Percentiles rank a stretch among this genome's conserved stretches.
These are phyloP conservation scores for Diplodia seriata DNA, from an alignment of 2,329 filamentous ascomycete genomes.

Conservation along the genomic window DNA sequence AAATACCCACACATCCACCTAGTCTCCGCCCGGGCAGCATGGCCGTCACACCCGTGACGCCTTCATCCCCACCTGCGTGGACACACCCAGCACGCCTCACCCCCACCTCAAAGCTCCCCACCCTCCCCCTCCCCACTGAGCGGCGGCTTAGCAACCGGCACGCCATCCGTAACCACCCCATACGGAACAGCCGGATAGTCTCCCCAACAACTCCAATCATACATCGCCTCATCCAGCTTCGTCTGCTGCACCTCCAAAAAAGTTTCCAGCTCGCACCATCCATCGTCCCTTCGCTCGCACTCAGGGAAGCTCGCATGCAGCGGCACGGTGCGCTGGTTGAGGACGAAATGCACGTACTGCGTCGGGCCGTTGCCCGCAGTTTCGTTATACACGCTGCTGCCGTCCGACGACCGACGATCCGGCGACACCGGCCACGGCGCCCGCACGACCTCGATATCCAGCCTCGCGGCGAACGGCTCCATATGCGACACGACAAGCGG, in stretches of 20 bases:
- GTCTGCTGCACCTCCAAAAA: constrained; percentile 69
- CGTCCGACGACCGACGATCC: constrained; percentile 45
- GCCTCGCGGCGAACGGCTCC: constrained; percentile 73
- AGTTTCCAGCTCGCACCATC: constrained; percentile 76
- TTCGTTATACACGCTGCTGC: constrained; percentile 34
- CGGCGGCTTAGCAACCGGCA: constrained; percentile 43
- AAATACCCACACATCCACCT: too few species aligned
- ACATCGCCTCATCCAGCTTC: constrained; percentile 66
- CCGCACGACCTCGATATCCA: constrained; percentile 77
- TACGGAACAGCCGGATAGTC: constrained; percentile 59
- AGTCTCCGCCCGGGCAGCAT: too few species aligned
- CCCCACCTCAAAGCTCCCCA: constrained; percentile 1
- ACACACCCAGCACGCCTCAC: too few species aligned
- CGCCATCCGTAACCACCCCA: constrained; percentile 59
- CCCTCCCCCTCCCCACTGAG: neutral
- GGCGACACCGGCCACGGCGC: constrained; percentile 65
- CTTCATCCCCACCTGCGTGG: neutral
- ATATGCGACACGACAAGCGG: constrained; percentile 71
- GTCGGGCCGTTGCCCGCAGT: constrained; percentile 63
- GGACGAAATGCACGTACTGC: constrained; percentile 74
- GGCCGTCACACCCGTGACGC: neutral
- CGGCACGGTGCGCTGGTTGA: constrained; percentile 77
- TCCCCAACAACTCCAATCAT: constrained; percentile 70
- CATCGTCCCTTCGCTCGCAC: constrained; percentile 71
- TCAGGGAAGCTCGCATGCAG: constrained; percentile 69